Base-by-base conservation (phyloP, 1,284 basidiomycete species). In the Malassezia yamatoensis region DNA sequence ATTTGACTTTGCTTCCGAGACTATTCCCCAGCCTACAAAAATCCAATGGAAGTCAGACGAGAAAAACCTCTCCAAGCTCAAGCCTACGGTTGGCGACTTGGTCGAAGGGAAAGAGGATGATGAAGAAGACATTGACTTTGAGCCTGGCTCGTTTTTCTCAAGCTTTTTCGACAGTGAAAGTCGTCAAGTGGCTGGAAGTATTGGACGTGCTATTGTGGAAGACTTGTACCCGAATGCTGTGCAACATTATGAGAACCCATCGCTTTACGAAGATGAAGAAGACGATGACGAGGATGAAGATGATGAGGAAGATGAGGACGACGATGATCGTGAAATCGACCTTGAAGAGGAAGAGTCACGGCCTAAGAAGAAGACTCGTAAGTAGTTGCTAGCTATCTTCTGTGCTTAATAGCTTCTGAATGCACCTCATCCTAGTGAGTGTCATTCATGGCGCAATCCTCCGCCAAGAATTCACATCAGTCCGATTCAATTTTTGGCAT, bases 141-240 rank as follows among this genome's bases (percentile, higher is more conserved):
- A 88, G 54, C 77, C 81, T 45, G 88, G 88, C 53, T 87, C 83
- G 68, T 88, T 90, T 79, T 90, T 90, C 81, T 87, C 88, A 77
- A 85, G 84, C 67, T 89, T 90, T 64, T 87, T 86, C 74, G 74
- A 80, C 41, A 67, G 60, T 53, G 59, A 59, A 20, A 58, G 62
- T 48, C 53, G 49, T 34, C 63, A 67, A 57, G 48, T 69, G 6
- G 66, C 67, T 0, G 68, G 63, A 41, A 63, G 62, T 32, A 69
- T 74, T 20, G 71, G 68, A 29, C 65, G 66, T 51, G 57, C 57
- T 8, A 52, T 74, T 32, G 68, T 70, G 45, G 66, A 69, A 53
- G 68, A 71, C 40, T 60, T 72, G 44, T 74, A 55, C 63, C 71
- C 69, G 12, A 61, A 60, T 24, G 70, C 70, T 4, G 58, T 72